A percentile compares a stretch with the other conserved stretches of the same genome.
These are phyloP conservation scores for Effrenium voratum DNA, from an alignment of 73 alveolate genomes.

Conservation along the genomic window DNA sequence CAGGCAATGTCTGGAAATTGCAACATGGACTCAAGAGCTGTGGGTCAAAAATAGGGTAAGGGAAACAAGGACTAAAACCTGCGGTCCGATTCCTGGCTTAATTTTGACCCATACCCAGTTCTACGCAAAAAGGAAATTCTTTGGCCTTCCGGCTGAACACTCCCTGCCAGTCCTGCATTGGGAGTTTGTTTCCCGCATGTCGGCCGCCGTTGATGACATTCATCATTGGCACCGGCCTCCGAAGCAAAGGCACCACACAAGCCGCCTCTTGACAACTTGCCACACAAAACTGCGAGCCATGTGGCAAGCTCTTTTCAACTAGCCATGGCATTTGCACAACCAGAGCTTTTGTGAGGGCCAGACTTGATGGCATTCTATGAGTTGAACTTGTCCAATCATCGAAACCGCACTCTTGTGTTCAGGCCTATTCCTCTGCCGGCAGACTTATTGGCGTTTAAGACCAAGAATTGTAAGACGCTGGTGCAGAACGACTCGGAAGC, in stretches of 20 bases:
- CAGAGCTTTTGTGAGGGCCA: neutral
- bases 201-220: slow-evolving; percentile 99
- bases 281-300: neutral
- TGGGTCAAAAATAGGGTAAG: no score
- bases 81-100: no score
- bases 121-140: no score
- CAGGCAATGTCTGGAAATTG: no score
- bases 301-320: neutral
- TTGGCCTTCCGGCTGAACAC: no score
- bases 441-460: no score
- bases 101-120: no score
- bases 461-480: neutral
- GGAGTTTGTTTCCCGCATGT: slow-evolving; percentile 98
- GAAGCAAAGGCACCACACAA: neutral
- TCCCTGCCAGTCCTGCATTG: slow-evolving; percentile 95
- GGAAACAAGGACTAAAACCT: no score
- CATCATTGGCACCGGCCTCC: slow-evolving; percentile 98
- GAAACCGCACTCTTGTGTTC: neutral
- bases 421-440: neutral
- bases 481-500: neutral
- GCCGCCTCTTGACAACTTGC: neutral
- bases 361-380: neutral
- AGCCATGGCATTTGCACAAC: neutral
- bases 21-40: no score
- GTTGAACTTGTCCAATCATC: neutral